phyloP scores from a whole-genome alignment of 2,329 filamentous ascomycete species.

The Arthrocladium fulminans region DNA sequence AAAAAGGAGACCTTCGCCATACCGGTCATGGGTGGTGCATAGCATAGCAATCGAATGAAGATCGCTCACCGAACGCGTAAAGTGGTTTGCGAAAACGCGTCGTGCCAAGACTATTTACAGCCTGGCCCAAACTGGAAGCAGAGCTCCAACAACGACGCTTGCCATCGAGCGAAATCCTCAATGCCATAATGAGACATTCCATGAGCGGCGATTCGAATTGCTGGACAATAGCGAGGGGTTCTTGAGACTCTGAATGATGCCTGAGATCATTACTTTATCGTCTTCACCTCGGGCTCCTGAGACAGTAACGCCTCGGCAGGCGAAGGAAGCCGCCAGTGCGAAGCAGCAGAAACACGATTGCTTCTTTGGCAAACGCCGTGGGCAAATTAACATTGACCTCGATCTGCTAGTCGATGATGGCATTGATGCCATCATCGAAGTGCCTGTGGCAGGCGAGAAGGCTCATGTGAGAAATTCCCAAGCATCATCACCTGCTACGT shows the following conservation, averaged over 20 bases:
- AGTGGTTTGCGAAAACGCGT: not conserved
- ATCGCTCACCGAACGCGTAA: not conserved
- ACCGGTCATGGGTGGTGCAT: not conserved
- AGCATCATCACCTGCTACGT: not conserved
- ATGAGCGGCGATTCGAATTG: too few relatives aligned
- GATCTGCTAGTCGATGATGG: not conserved
- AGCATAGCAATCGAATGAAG: not conserved
- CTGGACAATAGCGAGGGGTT: too few relatives aligned
- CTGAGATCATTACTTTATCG: not conserved
- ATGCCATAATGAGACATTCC: too few relatives aligned
- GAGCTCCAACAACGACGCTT: too few relatives aligned
- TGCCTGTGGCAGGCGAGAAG: not conserved
- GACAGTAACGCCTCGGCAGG: not conserved
- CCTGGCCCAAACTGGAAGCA: not conserved
- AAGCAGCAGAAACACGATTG: not conserved
- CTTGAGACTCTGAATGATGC: not conserved
- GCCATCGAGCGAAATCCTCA: too few relatives aligned
- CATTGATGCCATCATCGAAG: not conserved
- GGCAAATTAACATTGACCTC: not conserved
- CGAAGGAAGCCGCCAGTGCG: not conserved
- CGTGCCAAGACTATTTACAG: constrained; percentile 6
- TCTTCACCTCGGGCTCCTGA: constrained; percentile 4
- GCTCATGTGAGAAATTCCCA: not conserved
- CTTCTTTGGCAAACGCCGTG: too few relatives aligned
- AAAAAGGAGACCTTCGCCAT: not conserved